Base-by-base conservation (phyloP, 305 asterid genomes). In the Solanum hybrid region DNA sequence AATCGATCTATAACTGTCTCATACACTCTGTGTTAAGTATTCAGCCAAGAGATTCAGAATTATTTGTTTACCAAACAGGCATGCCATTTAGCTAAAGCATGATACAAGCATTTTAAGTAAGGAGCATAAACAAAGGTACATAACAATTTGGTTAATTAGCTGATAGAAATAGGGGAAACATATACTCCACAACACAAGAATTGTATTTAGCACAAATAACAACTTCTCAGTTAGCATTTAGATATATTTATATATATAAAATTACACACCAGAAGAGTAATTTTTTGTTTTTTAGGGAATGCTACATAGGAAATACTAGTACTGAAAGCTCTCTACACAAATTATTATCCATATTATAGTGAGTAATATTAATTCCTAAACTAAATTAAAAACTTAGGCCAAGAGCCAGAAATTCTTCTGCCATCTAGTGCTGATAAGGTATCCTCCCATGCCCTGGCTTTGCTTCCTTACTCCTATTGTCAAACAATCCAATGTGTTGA, bases 391-490 rank as follows among this genome's bases (percentile, higher is more conserved):
- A 29, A 84, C 87, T 65, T 93, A 96, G 89, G 98, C 99, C 90
- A 96, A 90, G 84, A 96, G 99, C 99, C 99, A 96, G 96, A 96
- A 96, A 88, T 96, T 96, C 91, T 93, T 96, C 90, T 96, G 99
- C 99, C 99, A 96, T 93, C 97, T 93, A 77, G 98, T 96, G 96
- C 96, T 96, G 92, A 96, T 94, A 72, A 96, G 99, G 91, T 96
- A 95, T 2, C 99, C 99, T 51, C 99, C 95, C 90, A 97, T 93
- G 90, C 97, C 95, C 51, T 92, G 91, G 92, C 97, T 96, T 91
- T 95, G 98, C 91, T 96, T 96, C 90, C 90, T 92, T n/a, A 96
- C 98, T 89, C 99, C 99, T 15, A 96, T 96, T 39, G 98, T 96
- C 91, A 96, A 91, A 93, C 99, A 96, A 9, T 96, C 98, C 93